A percentile compares a stretch with the other conserved stretches of the same genome.
Evolutionary conservation across 805 yeast genomes (phyloP).

Genomic region (Cyberlindnera meyerae): DNA sequence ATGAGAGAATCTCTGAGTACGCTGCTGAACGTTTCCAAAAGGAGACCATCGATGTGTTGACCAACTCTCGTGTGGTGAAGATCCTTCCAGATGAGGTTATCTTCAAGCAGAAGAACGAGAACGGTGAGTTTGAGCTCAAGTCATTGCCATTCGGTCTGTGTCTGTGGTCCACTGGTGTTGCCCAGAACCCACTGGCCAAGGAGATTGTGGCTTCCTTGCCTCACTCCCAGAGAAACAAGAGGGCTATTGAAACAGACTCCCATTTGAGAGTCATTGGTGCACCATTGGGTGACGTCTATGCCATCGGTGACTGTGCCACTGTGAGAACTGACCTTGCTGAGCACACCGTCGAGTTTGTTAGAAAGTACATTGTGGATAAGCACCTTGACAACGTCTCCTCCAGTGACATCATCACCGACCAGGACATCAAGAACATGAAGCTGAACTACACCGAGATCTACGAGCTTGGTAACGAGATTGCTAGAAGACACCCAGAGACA

Average conservation of each 20-base stretch:
- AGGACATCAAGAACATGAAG: constrained; percentile 45
- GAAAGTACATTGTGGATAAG: constrained; percentile 40
- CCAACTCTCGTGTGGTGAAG: constrained; percentile 58
- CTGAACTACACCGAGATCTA: constrained; percentile 45
- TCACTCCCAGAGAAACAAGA: constrained; percentile 49
- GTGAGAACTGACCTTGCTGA: constrained; percentile 56
- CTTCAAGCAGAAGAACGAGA: constrained; percentile 46
- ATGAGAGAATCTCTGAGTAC: constrained; percentile 57
- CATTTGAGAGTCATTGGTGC: constrained; percentile 67
- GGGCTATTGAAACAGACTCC: constrained; percentile 76
- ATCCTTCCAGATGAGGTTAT: constrained; percentile 53
- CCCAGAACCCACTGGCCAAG: constrained; percentile 58
- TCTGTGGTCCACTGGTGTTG: constrained; percentile 74
- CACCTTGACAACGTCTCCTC: constrained; percentile 32
- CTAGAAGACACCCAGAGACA: constrained; percentile 52
- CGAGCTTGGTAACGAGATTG: constrained; percentile 43
- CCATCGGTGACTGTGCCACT: constrained; percentile 70
- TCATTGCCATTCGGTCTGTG: constrained; percentile 64
- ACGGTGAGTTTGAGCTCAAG: constrained; percentile 36
- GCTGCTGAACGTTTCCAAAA: constrained; percentile 60
- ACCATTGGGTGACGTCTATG: constrained; percentile 62
- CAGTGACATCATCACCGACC: constrained; percentile 39
- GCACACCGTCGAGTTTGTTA: constrained; percentile 47
- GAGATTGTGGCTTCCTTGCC: constrained; percentile 45
- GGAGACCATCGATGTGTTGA: constrained; percentile 57